Base-by-base conservation (phyloP, 2,329 filamentous ascomycete genomes). In the Drechslerella coelobrocha region DNA sequence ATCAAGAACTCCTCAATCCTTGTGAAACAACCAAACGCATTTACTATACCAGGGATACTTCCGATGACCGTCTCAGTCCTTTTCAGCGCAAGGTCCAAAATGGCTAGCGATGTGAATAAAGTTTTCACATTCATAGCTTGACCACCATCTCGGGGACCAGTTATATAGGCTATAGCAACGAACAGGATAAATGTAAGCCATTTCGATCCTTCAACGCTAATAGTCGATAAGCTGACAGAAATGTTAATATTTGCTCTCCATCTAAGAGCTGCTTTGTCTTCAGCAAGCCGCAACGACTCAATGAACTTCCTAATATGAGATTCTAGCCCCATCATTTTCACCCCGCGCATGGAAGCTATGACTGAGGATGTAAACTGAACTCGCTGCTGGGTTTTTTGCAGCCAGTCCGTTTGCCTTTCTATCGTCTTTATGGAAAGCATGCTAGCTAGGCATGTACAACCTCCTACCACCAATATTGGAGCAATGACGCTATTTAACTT, bases 151-250 rank as follows among this genome's bases (percentile, higher is more conserved):
- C 48, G 23, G 10, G 56, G 55, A 37, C 63, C n/a, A n/a, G n/a
- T 71, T 2, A 45, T 50, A 14, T 63, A 63, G 10, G 62, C 59
- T 14, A 72, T 66, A 4, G 63, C 45, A 1, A 54, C 61, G 17
- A 52, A 72, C 14, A 72, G 55, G 24, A 72, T 56, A 19, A 72
- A 72, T 2, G 68, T 72, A 39, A 72, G 57, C 68, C 68, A 72
- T 54, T 72, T 72, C 1, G 68, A 72, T 6, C 60, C 68, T 43
- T 72, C 60, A 17, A 50, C 61, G 2, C 66, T 57, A 19, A 63
- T 31, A 26, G 17, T 71, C 9, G 66, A 71, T 23, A 71, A 24
- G 9, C 26, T 7, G 10, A 71, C 53, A 2, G 52, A 52, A 2
- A 60, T 24, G 14, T 43, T 43, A 23, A 72, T 66, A 29, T 54